Evolutionary conservation across 352 stramenopile species (phyloP).

Genomic region (Aphanomyces euteiches): DNA sequence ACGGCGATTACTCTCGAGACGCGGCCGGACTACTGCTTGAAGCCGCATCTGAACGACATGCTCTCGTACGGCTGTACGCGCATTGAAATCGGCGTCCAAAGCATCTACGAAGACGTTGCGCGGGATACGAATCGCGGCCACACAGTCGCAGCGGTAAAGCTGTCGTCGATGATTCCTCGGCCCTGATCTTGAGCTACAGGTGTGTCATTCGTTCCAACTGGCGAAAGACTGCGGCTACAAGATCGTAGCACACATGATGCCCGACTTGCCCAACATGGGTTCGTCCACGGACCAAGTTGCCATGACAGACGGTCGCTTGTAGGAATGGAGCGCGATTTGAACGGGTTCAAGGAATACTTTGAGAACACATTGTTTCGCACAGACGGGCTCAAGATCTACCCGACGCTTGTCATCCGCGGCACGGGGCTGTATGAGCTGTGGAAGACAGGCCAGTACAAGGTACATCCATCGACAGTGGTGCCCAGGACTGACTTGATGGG

Average conservation of each 20-base stretch:
- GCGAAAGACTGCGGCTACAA: slow-evolving; percentile 97
- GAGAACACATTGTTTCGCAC: slow-evolving; percentile 93
- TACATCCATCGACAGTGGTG: slow-evolving; percentile 1
- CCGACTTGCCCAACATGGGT: slow-evolving; percentile 95
- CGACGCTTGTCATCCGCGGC: slow-evolving; percentile 94
- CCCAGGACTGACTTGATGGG: too few species aligned
- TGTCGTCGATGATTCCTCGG: background rate
- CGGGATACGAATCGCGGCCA: slow-evolving; percentile 92
- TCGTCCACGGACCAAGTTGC: background rate
- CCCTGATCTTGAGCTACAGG: background rate
- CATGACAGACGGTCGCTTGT: background rate
- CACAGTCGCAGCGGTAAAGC: slow-evolving; percentile 89
- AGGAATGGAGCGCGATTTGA: slow-evolving; percentile 91
- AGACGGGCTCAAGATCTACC: slow-evolving; percentile 96
- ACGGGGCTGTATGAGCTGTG: slow-evolving; percentile 97
- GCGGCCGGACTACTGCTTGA: slow-evolving; percentile 95
- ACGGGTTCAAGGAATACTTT: slow-evolving; percentile 96
- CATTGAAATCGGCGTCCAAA: slow-evolving; percentile 97
- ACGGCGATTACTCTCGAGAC: slow-evolving; percentile 98
- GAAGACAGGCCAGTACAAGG: slow-evolving; percentile 92
- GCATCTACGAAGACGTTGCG: slow-evolving; percentile 93
- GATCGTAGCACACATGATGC: slow-evolving; percentile 98
- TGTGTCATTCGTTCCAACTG: slow-evolving; percentile 67
- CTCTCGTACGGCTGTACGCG: slow-evolving; percentile 94
- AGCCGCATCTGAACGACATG: slow-evolving; percentile 96